Percentiles rank a stretch among this genome's conserved stretches.
These are phyloP conservation scores for Nakataea oryzae DNA, from an alignment of 2,329 filamentous ascomycete genomes.

Conservation along the genomic window DNA sequence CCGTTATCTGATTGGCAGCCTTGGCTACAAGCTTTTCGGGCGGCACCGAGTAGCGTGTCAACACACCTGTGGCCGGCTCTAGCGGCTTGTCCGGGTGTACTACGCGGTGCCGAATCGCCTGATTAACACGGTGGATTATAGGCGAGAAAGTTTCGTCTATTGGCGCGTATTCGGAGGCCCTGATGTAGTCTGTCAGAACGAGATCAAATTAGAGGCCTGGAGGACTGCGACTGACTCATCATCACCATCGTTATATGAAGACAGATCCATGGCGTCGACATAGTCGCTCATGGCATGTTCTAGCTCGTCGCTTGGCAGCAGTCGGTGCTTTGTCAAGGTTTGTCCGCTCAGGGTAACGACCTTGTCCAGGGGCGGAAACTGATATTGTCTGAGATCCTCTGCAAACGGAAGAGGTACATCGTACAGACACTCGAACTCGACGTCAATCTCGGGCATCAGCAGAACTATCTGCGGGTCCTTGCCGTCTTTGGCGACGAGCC, in stretches of 20 bases:
- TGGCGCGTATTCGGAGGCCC: conserved; percentile 55
- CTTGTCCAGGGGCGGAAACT: conserved; percentile 80
- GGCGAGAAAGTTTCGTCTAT: conserved; percentile 80
- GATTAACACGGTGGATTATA: conserved; percentile 76
- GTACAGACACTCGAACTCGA: conserved; percentile 73
- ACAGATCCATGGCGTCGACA: conserved; percentile 87
- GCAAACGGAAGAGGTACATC: conserved; percentile 88
- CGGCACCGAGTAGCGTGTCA: conserved; percentile 58
- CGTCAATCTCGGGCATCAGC: conserved; percentile 69
- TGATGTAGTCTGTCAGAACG: conserved; percentile 15
- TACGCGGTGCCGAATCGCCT: conserved; percentile 75
- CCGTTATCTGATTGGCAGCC: conserved; percentile 46
- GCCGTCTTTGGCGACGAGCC: conserved; percentile 74
- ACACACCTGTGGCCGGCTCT: conserved; percentile 52
- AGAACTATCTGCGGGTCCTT: conserved; percentile 69
- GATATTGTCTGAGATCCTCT: conserved; percentile 84
- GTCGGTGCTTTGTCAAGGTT: conserved; percentile 67
- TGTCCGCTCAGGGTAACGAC: conserved; percentile 83
- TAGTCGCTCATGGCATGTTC: conserved; percentile 79
- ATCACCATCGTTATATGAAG: conserved; percentile 51
- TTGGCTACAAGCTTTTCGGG: conserved; percentile 55
- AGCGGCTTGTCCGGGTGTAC: conserved; percentile 58
- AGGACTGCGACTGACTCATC: conserved; percentile 48
- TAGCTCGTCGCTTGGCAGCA: conserved; percentile 68
- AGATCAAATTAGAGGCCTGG: neutral